phyloP scores from a whole-genome alignment of 2,329 filamentous ascomycete species.

The Graphilbum fragrans region DNA sequence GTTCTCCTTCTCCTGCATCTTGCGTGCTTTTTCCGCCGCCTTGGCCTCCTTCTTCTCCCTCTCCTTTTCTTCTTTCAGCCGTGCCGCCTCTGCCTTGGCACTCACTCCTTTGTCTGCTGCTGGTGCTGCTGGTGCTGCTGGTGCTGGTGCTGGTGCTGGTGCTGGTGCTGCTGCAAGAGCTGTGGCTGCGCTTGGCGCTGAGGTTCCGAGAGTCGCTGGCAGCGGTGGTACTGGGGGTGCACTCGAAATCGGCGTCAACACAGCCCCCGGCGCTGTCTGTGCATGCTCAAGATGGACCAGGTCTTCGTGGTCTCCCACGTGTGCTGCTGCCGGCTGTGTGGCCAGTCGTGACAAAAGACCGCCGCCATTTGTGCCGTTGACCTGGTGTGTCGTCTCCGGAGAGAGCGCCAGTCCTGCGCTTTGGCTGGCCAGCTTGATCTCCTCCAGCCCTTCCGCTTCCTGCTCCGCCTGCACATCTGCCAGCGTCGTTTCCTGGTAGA shows the following conservation, averaged over 20 bases:
- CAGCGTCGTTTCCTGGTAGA: conserved; percentile 83
- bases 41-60: conserved; percentile 59
- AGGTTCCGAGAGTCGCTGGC: conserved; percentile 15
- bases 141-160: conserved; percentile 3
- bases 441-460: conserved; percentile 63
- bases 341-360: conserved; percentile 34
- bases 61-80: conserved; percentile 48
- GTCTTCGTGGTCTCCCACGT: conserved; percentile 33
- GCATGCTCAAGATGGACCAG: conserved; percentile 54
- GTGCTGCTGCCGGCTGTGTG: conserved; percentile 28
- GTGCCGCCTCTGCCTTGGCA: conserved; percentile 10
- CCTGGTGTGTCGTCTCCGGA: conserved; percentile 26
- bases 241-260: conserved; percentile 11
- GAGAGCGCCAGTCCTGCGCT: conserved; percentile 40
- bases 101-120: conserved; percentile 4
- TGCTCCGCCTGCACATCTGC: conserved; percentile 64
- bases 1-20: conserved; percentile 32
- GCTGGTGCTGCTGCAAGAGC: not conserved
- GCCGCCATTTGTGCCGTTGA: conserved; percentile 18
- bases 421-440: conserved; percentile 42
- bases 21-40: conserved; percentile 36
- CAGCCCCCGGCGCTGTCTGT: conserved; percentile 43
- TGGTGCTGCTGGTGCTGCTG: not conserved
- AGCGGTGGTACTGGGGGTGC: conserved; percentile 16
- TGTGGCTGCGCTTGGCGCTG: not conserved